Base-by-base conservation (phyloP, 345 rosid genomes). In the Eutrema yunnanense region DNA sequence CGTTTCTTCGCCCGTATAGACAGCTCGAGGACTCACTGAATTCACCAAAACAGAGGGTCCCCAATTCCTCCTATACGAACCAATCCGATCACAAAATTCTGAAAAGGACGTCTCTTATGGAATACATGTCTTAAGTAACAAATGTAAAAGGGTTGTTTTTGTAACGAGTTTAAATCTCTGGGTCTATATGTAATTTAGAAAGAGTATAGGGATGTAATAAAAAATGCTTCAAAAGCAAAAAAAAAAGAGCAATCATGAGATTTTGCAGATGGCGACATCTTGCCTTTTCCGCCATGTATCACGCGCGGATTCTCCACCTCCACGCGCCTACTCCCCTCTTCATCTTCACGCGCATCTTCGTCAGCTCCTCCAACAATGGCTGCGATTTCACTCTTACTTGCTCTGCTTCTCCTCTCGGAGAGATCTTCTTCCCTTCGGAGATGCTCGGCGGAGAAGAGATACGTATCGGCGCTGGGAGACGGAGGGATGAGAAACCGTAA, bases 401-500 rank as follows among this genome's bases (percentile, higher is more conserved):
- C 65, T 22, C 73, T 69, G 55, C 44, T 55, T 16, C 42, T 69
- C 4, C 26, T 33, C 16, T 56, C 36, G 65, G 73, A 33, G 42
- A 44, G 19, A 19, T 44, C 54, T 44, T 69, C 44, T 26, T 34
- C 44, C 14, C 3, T 10, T 46, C 44, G 13, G 43, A 69, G 54
- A 67, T 67, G 8, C 3, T 12, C 43, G 36, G 51, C 53, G 32
- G 60, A 47, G 49, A 38, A 47, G 49, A 38, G 8, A 7, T 74
- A 73, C 40, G 42, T 70, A 22, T 82, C 92, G 37, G 87, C 82
- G 22, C 16, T 86, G 6, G 86, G 93, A 26, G 90, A 86, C 76
- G 85, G 90, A 2, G 90, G 85, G 27, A 84, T 86, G 88, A 79
- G 34, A 57, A 84, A 75, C 74, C 75, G 55, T 69, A 61, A 76